Evolutionary conservation across 169 alveolate genomes (phyloP).

Genomic region (Cryptosporidium sp.): DNA sequence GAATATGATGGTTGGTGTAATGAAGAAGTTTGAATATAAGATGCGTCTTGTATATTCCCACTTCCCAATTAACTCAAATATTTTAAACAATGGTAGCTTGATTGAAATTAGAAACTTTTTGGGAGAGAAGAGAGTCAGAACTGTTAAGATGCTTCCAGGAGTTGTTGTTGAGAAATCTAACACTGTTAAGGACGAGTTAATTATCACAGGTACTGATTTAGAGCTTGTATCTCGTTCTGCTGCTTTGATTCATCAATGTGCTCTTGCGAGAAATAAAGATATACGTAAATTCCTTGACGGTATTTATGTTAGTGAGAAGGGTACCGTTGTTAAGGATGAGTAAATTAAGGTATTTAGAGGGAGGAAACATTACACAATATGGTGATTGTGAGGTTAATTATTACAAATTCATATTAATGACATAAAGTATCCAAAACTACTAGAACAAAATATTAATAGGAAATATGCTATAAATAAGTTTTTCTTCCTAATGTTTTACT

Average conservation of each 20-base stretch:
- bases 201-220: constrained; percentile 96
- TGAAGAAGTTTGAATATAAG: constrained; percentile 95
- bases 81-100: constrained; percentile 92
- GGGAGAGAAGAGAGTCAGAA: constrained; percentile 98
- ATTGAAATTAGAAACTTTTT: constrained; percentile 98
- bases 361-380: neutral
- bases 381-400: neutral
- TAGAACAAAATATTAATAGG: neutral
- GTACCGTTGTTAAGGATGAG: constrained; percentile 89
- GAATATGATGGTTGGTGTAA: constrained; percentile 98
- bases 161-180: constrained; percentile 92
- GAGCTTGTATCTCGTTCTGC: constrained; percentile 97
- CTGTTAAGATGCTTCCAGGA: constrained; percentile 93
- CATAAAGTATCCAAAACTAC: neutral
- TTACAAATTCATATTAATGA: neutral
- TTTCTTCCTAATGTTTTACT: neutral
- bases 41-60: constrained; percentile 99
- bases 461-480: constrained; percentile 8
- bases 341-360: constrained; percentile 52
- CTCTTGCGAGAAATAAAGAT: constrained; percentile 98
- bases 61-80: constrained; percentile 98
- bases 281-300: constrained; percentile 99
- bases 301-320: constrained; percentile 96
- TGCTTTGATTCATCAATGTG: constrained; percentile 97
- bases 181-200: constrained; percentile 95